phyloP scores from a whole-genome alignment of 371 early-diverging fungal species.

The Apophysomyces elegans region DNA sequence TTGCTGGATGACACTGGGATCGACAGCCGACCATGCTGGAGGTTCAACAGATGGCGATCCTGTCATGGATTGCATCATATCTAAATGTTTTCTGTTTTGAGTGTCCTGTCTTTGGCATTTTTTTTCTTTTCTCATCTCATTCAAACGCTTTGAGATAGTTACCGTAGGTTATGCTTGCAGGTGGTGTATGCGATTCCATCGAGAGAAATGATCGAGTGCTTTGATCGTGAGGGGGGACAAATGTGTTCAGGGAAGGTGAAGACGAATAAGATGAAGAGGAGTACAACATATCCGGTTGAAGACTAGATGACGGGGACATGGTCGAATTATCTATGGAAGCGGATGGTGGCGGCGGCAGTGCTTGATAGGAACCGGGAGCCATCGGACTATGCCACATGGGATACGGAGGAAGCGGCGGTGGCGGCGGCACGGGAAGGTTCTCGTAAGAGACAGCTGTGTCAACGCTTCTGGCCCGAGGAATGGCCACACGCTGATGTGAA shows the following conservation, averaged over 20 bases:
- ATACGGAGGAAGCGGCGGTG: constrained; percentile 3
- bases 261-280: constrained; percentile 5
- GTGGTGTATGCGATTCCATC: constrained; percentile 9
- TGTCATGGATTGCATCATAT: constrained; percentile 9
- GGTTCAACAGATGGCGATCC: not conserved
- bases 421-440: not conserved
- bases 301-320: constrained; percentile 1
- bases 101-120: not conserved
- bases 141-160: not conserved
- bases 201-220: constrained; percentile 6
- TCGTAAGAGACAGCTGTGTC: constrained; percentile 1
- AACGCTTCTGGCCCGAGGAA: constrained; percentile 4
- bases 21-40: constrained; percentile 1
- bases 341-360: not conserved
- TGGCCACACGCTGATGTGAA: constrained; percentile 10
- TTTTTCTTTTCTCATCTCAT: no score
- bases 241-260: constrained; percentile 5
- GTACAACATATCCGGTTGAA: not conserved
- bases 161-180: not conserved
- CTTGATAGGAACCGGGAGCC: constrained; percentile 1
- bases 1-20: constrained; percentile 11
- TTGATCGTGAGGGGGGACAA: not conserved
- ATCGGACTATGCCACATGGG: constrained; percentile 4
- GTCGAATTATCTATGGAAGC: not conserved
- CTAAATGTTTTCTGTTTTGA: not conserved